Evolutionary conservation across 2,329 filamentous ascomycete species (phyloP), one percentile per base, ranked within the genome.

Genomic region (Claviceps sp.): DNA sequence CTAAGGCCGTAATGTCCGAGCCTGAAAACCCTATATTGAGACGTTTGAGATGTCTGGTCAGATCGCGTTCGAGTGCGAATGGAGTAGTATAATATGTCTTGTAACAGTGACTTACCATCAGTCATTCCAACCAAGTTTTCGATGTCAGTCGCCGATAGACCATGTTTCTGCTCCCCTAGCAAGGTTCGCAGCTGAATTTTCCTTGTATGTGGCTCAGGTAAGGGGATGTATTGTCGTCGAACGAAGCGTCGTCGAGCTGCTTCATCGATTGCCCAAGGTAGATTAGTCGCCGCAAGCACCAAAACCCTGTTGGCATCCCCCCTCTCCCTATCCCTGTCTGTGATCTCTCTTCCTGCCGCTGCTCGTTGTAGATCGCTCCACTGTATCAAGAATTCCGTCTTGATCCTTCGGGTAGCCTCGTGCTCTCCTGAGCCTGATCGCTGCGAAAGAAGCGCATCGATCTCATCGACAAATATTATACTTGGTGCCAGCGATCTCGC

Each of bases 391-490:
- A 98, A 98, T 63, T 98, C 93, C 0, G 93, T 98, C 70, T 98
- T 98, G 63, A 96, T 95, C 52, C 93, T 80, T 53, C 91, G 77
- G 0, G 89, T 95, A 1, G 93, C 89, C 68, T 98, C 93, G 60
- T 97, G 87, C 62, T 97, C 93, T 1, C 87, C 85, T 3, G 84
- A 84, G 0, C 88, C 87, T 6, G 85, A 87, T 49, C 93, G 77
- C 16, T 89, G 82, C 1, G 89, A 95, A 0, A 98, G 76, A 0
- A 98, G 72, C 0, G 90, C 95, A 65, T 98, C 93, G 56, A 98
- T 98, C 65, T 98, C 93, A 62, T 98, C 93, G 4, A 98, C 89
- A 60, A 98, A 98, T 54, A 98, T 97, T 64, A 98, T 97, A 55
- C 87, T 93, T 0, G 93, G 93, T 0, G 93, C 89, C 45, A 97